Evolutionary conservation across 2,329 filamentous ascomycete species (phyloP), one percentile per base, ranked within the genome.

Genomic region (Incumbomyces lentus): DNA sequence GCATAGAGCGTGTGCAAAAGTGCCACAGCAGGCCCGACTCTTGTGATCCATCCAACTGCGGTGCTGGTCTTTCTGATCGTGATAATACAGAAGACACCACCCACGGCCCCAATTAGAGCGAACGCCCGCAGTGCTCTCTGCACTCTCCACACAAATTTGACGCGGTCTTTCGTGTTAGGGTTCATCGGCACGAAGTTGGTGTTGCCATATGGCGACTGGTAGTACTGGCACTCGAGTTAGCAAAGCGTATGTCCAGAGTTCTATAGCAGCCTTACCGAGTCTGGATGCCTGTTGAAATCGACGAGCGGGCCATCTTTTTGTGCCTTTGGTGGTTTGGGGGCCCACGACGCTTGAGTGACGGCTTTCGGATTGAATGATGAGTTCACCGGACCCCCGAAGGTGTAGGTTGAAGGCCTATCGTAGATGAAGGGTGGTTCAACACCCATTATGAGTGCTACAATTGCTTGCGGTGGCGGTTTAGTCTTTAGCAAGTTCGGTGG

Each of bases 281-380:
- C 88, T 1, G 89, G 88, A 64, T 95, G 89, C 48, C 78, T 75
- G 64, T 93, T 92, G 71, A 95, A 84, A 49, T 83, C 76, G 52
- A 95, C 68, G 53, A 93, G 68, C 11, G 87, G 88, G 0, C 87
- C 88, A 44, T 84, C 73, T 37, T 73, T 75, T 71, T 84, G 82
- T 59, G 74, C 81, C 19, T 67, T 71, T 34, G 64, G 61, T 14
- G 76, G 70, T 45, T 78, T 76, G 11, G 78, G 75, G 59, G 79
- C 70, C 71, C 78, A 85, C 66, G 84, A 90, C 52, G 86, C 84
- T 60, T 87, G 76, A 17, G 87, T 89, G 40, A 88, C 76, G 49
- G 85, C 84, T 64, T 89, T 93, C 40, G 90, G 89, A 59, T 95
- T 88, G 65, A 93, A 94, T n/a, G 68, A 59, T 59, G 69, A 63